Base-by-base conservation (phyloP, 2,329 filamentous ascomycete species). In the Venturia carpophila region DNA sequence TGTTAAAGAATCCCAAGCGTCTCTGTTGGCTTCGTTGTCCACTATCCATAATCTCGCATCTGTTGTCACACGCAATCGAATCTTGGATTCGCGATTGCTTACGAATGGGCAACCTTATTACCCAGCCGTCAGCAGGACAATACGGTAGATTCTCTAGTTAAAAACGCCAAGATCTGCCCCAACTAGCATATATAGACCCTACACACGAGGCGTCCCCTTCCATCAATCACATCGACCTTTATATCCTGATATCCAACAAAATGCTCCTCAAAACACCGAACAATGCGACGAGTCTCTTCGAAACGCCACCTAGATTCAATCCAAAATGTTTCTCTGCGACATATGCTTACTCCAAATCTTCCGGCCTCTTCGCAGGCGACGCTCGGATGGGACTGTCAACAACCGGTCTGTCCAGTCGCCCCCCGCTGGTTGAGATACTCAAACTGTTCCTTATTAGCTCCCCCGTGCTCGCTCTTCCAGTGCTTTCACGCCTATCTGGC, bases 331-430 rank as follows among this genome's bases (percentile, higher is more conserved):
- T n/a, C n/a, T 6, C 47, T 24, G 24, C 21, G 17, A 56, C 24
- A 30, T 1, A 34, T 34, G 17, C n/a, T 43, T 73, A 77, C 64
- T 79, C 78, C 65, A 79, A 64, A 72, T 80, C 74, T 66, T 79
- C 78, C 6, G 78, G 77, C 65, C 78, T 71, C 71, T 80, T 80
- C 30, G 76, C 69, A n/a, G 78, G 78, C 66, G 76, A 77, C 13
- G 72, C 68, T 66, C 74, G 68, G 15, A 71, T 70, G 10, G 72
- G 70, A 39, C 70, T 73, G 43, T 75, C 73, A 34, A 66, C 39
- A 56, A 64, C 41, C 67, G 55, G 34, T 70, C 49, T 56, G 1
- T 49, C 45, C 49, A 37, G 30, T 69, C 47, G 66, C 47, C 19
- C 65, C 4, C 69, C 65, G 5, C 71, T 70, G 39, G 74, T 71